These are phyloP conservation scores for Myrica gale DNA, from an alignment of 306 rosid species.

Conservation along the genomic window DNA sequence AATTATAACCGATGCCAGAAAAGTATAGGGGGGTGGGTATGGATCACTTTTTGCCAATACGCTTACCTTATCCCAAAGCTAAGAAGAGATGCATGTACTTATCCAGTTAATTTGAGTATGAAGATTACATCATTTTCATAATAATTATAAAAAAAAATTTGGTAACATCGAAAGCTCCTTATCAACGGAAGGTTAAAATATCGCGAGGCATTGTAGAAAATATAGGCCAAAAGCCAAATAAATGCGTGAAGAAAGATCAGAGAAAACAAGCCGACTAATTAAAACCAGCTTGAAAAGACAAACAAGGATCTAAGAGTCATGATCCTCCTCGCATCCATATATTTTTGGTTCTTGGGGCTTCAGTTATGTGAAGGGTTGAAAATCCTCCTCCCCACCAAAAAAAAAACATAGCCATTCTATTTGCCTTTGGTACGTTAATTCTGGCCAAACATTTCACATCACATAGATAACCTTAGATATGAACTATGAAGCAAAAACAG, in stretches of 20 bases:
- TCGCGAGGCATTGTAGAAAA: background rate
- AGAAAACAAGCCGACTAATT: background rate
- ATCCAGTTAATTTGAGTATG: slow-evolving; percentile 17
- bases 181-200: background rate
- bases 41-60: too few relatives aligned
- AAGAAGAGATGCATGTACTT: slow-evolving; percentile 3
- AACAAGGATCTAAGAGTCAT: too few relatives aligned
- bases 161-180: slow-evolving; percentile 21
- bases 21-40: too few relatives aligned
- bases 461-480: background rate
- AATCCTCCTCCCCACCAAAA: background rate
- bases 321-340: background rate
- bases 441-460: slow-evolving; percentile 2
- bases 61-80: too few relatives aligned
- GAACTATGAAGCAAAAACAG: background rate
- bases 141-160: slow-evolving; percentile 1
- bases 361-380: background rate
- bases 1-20: too few relatives aligned
- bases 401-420: slow-evolving; percentile 41
- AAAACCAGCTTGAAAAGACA: too few relatives aligned
- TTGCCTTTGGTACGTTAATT: slow-evolving; percentile 39
- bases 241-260: background rate
- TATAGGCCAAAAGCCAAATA: slow-evolving; percentile 4
- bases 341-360: background rate
- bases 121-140: slow-evolving; percentile 16